phyloP scores from a whole-genome alignment of 371 early-diverging fungal genomes.

The Mortierella sp. region DNA sequence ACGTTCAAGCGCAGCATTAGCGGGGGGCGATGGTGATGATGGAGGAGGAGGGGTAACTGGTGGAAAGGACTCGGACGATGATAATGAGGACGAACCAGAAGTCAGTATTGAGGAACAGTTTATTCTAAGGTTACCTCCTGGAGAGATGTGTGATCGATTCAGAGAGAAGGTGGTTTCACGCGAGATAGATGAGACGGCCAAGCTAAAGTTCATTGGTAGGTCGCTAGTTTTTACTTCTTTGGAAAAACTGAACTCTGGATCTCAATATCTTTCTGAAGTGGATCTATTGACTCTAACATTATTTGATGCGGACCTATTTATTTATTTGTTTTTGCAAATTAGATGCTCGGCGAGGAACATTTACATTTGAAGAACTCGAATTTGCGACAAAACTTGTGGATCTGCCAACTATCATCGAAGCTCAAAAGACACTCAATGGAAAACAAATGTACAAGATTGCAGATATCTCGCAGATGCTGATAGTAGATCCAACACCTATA shows the following conservation, averaged over 20 bases:
- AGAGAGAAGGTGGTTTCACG: conserved; percentile 76
- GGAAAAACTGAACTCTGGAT: neutral
- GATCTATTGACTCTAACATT: no score
- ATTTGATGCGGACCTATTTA: no score
- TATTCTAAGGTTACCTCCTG: conserved; percentile 83
- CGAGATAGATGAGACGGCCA: conserved; percentile 76
- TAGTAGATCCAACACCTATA: conserved; percentile 18
- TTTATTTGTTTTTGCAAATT: neutral
- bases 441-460: conserved; percentile 98
- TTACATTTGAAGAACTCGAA: conserved; percentile 69
- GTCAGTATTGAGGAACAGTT: conserved; percentile 82
- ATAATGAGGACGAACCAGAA: conserved; percentile 74
- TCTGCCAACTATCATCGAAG: conserved; percentile 96
- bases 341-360: conserved; percentile 82
- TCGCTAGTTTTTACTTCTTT: neutral
- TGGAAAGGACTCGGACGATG: conserved; percentile 50
- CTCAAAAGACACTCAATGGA: conserved; percentile 95
- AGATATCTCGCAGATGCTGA: conserved; percentile 90
- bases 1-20: conserved; percentile 3
- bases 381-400: conserved; percentile 86
- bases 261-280: neutral
- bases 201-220: conserved; percentile 73
- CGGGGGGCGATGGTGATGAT: conserved; percentile 21
- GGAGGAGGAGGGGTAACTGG: conserved; percentile 13
- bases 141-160: conserved; percentile 71